A percentile compares a stretch with the other conserved stretches of the same genome.
phyloP scores from a whole-genome alignment of 306 rosid species.

The Lupinus albus region DNA sequence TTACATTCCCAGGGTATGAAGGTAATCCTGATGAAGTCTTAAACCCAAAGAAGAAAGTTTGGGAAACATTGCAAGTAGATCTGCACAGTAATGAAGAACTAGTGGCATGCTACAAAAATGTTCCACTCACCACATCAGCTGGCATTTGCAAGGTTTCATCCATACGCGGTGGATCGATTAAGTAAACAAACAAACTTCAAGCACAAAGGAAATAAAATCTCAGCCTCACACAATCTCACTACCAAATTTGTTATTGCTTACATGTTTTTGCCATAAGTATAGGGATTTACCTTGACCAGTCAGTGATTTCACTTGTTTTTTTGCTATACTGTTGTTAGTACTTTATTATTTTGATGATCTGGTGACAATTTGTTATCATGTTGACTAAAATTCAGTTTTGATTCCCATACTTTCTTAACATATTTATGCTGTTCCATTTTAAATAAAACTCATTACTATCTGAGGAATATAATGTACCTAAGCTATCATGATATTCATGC shows the following conservation, averaged over 20 bases:
- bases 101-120: constrained; percentile 75
- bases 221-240: background rate
- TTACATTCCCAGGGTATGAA: constrained; percentile 62
- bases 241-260: background rate
- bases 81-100: constrained; percentile 54
- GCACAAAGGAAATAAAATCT: background rate
- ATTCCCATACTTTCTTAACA: constrained; percentile 3
- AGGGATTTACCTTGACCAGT: constrained; percentile 29
- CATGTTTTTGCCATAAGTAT: constrained; percentile 15
- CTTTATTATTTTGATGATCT: constrained; percentile 7
- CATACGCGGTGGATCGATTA: constrained; percentile 60
- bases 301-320: constrained; percentile 2
- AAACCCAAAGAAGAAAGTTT: constrained; percentile 92
- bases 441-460: too few relatives aligned
- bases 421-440: too few relatives aligned
- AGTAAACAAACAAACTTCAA: constrained; percentile 48
- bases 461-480: background rate
- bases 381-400: background rate
- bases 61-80: constrained; percentile 92
- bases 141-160: constrained; percentile 85
- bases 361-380: constrained; percentile 1
- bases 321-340: background rate
- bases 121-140: constrained; percentile 78
- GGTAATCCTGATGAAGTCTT: constrained; percentile 79
- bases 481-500: background rate